These are phyloP conservation scores for Periconia sp. DNA, from an alignment of 2,329 filamentous ascomycete species.

Conservation along the genomic window DNA sequence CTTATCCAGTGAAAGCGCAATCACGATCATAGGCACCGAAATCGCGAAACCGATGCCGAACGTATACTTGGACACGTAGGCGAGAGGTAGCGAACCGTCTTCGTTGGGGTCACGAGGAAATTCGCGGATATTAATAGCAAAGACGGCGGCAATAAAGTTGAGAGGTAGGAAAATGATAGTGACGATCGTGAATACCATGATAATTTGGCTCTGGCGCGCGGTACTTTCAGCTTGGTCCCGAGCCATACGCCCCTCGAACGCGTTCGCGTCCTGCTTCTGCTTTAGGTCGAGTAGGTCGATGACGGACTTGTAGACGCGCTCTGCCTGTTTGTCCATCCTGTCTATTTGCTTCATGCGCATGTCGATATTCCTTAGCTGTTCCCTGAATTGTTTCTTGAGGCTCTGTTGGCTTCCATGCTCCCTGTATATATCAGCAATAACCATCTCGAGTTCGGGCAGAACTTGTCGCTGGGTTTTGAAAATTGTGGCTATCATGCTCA, in stretches of 20 bases:
- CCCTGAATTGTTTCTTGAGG: slow-evolving; percentile 60
- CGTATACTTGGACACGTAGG: slow-evolving; percentile 62
- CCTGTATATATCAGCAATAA: slow-evolving; percentile 49
- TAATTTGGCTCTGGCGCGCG: slow-evolving; percentile 61
- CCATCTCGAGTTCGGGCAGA: slow-evolving; percentile 54
- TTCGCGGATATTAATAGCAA: slow-evolving; percentile 60
- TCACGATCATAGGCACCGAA: slow-evolving; percentile 56
- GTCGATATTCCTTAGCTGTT: slow-evolving; percentile 65
- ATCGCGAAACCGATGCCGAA: slow-evolving; percentile 63
- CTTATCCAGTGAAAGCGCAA: too few relatives aligned
- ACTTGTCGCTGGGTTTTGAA: slow-evolving; percentile 58
- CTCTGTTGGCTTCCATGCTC: slow-evolving; percentile 51
- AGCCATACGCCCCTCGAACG: slow-evolving; percentile 67
- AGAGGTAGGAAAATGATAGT: slow-evolving; percentile 64
- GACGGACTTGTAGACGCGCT: slow-evolving; percentile 64
- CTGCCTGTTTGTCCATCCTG: slow-evolving; percentile 68
- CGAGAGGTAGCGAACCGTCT: slow-evolving; percentile 49
- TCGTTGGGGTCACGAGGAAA: slow-evolving; percentile 48
- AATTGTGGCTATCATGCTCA: slow-evolving; percentile 66
- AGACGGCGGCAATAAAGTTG: slow-evolving; percentile 62
- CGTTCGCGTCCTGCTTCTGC: slow-evolving; percentile 74
- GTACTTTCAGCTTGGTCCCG: slow-evolving; percentile 67
- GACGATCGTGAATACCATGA: slow-evolving; percentile 66
- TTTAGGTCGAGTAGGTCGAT: slow-evolving; percentile 70
- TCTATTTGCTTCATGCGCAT: slow-evolving; percentile 65